A percentile compares a stretch with the other conserved stretches of the same genome.
Evolutionary conservation across 2,329 filamentous ascomycete species (phyloP).

Genomic region (Fusarium marasasianum): DNA sequence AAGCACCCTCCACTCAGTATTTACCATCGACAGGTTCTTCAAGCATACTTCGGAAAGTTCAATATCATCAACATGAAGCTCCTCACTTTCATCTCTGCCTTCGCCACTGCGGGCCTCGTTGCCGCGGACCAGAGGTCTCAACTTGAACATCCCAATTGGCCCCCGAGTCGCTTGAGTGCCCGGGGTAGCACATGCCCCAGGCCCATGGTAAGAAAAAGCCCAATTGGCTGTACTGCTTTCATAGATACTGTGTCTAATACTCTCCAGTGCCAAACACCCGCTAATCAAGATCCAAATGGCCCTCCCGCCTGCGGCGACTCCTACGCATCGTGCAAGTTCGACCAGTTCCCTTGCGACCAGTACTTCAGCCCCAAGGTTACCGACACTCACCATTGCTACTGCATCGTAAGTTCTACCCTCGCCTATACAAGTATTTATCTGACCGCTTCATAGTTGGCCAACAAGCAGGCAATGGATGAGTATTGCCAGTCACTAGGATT

Average conservation of each 20-base stretch:
- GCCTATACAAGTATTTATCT: background rate
- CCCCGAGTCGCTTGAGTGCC: background rate
- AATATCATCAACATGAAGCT: background rate
- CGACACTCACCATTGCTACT: background rate
- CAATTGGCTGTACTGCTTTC: fast-evolving
- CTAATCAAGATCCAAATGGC: background rate
- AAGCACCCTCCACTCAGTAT: background rate
- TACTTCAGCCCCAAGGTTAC: background rate
- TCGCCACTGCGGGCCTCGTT: background rate
- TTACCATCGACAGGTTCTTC: background rate
- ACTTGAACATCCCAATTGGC: background rate
- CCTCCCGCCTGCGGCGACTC: background rate
- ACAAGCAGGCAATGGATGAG: background rate
- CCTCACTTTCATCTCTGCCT: fast-evolving
- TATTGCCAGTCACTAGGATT: background rate
- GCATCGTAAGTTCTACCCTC: background rate
- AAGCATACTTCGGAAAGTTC: background rate
- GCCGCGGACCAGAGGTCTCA: background rate
- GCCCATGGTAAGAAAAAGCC: background rate
- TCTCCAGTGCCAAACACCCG: background rate
- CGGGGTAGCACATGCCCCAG: background rate
- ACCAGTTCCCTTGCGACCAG: background rate
- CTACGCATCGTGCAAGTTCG: background rate
- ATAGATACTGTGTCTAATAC: fast-evolving
- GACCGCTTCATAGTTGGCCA: background rate